Conservation (phyloP, 805 yeast species). For the Yarrowia hollandica region DNA sequence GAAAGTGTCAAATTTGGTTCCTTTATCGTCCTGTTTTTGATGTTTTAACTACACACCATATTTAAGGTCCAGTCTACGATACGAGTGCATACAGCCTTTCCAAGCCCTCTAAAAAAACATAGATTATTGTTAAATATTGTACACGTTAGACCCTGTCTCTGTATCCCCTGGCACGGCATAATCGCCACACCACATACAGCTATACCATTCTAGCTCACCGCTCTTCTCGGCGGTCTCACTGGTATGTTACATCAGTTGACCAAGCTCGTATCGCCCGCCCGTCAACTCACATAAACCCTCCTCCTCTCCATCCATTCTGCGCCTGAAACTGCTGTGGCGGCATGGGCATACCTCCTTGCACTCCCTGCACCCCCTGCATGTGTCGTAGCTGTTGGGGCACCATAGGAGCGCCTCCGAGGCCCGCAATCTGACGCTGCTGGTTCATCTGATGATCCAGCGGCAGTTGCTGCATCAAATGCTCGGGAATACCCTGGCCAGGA, state of each 20-base stretch:
- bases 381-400: slow-evolving; percentile 16
- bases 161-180: no score
- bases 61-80: no score
- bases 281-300: background rate
- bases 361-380: no score
- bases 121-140: slow-evolving; percentile 2
- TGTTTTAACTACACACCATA: no score
- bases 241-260: no score
- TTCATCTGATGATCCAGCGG: slow-evolving; percentile 32
- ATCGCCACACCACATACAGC: no score
- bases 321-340: slow-evolving; percentile 15
- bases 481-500: slow-evolving; percentile 4
- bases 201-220: no score
- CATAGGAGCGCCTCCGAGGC: slow-evolving; percentile 3
- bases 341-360: slow-evolving; percentile 10
- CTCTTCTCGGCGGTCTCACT: no score
- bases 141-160: background rate
- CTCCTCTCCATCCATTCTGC: slow-evolving; percentile 4
- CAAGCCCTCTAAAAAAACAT: background rate
- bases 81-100: no score
- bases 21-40: no score
- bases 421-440: slow-evolving; percentile 35
- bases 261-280: no score
- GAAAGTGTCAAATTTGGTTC: no score
- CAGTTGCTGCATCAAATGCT: slow-evolving; percentile 20